phyloP scores from a whole-genome alignment of 495 filamentous ascomycete genomes.

The Beverwykella pulmonaria region DNA sequence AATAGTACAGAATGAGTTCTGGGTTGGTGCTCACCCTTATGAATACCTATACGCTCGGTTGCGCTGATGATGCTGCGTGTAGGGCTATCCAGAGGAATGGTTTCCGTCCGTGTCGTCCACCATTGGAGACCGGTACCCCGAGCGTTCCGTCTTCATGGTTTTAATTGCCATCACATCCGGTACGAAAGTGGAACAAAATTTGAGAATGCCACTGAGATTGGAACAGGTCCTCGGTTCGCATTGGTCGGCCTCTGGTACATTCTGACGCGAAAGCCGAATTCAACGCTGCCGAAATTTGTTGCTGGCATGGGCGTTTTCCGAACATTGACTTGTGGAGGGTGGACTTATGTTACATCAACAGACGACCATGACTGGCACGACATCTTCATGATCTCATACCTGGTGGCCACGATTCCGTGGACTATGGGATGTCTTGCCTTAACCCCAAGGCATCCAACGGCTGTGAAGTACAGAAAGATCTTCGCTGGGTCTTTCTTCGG shows the following conservation, averaged over 20 bases:
- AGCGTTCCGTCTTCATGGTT: conserved; percentile 92
- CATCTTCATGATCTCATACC: conserved; percentile 98
- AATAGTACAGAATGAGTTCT: conserved; percentile 97
- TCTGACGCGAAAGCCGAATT: conserved; percentile 75
- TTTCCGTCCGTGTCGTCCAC: conserved; percentile 98
- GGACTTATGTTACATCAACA: conserved; percentile 98
- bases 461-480: conserved; percentile 87
- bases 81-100: conserved; percentile 96
- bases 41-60: background rate
- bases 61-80: conserved; percentile 14
- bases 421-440: conserved; percentile 86
- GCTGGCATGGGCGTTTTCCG: conserved; percentile 80
- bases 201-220: conserved; percentile 9
- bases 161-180: conserved; percentile 97
- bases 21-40: conserved; percentile 52
- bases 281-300: conserved; percentile 76
- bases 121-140: conserved; percentile 98
- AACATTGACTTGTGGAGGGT: conserved; percentile 93
- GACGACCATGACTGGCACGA: conserved; percentile 99
- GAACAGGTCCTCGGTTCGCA: conserved; percentile 79
- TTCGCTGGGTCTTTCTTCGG: conserved; percentile 85
- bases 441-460: conserved; percentile 80
- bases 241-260: conserved; percentile 93
- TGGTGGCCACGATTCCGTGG: conserved; percentile 94
- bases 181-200: conserved; percentile 37